Conservation (phyloP, 2,329 filamentous ascomycete species). For the Cadophora gregata region DNA sequence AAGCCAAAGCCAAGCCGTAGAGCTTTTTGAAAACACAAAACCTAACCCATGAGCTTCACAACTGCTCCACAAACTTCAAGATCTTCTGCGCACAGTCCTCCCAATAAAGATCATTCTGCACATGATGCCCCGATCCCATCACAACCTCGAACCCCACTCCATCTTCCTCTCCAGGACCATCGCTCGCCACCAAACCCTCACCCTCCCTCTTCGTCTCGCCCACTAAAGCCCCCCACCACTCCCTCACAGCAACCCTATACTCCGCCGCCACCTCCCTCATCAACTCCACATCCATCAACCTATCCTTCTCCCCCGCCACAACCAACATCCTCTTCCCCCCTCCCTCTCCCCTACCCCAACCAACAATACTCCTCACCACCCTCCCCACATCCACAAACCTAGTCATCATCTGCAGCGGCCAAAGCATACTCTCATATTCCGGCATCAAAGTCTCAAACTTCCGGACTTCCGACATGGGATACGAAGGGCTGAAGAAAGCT, state of each 20-base stretch:
- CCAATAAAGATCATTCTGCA: conserved; percentile 49
- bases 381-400: conserved; percentile 46
- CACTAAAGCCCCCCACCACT: conserved; percentile 31
- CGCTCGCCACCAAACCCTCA: background rate
- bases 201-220: background rate
- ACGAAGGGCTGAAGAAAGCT: conserved; percentile 49
- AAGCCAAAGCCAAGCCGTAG: background rate
- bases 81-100: conserved; percentile 46
- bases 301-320: conserved; percentile 40
- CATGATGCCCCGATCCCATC: conserved; percentile 47
- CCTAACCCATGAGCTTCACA: background rate
- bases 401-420: conserved; percentile 48
- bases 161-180: conserved; percentile 23
- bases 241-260: conserved; percentile 40
- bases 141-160: conserved; percentile 43
- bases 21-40: background rate
- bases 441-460: conserved; percentile 47
- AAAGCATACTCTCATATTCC: conserved; percentile 51
- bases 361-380: conserved; percentile 38
- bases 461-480: conserved; percentile 42
- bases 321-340: conserved; percentile 36
- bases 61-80: conserved; percentile 9
- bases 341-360: conserved; percentile 22
- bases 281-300: conserved; percentile 35
- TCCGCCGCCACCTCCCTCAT: conserved; percentile 41